Evolutionary conservation across 805 yeast species (phyloP).

Genomic region (Maudiozyma serrabonitensis): DNA sequence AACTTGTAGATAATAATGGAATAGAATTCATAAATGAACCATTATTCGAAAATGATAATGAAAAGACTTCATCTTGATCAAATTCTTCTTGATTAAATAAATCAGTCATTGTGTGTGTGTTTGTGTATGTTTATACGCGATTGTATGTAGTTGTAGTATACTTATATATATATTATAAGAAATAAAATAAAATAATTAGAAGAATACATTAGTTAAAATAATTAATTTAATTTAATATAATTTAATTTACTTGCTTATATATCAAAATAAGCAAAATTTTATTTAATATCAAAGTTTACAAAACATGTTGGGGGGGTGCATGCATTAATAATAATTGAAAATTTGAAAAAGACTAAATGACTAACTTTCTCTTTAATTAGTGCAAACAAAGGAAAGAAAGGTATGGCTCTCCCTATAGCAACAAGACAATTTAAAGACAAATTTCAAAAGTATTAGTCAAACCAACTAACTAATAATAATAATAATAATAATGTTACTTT

Average conservation of each 20-base stretch:
- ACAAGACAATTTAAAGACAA: no score
- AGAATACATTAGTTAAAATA: background rate
- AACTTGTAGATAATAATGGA: constrained; percentile 5
- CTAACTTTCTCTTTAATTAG: background rate
- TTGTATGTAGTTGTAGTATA: background rate
- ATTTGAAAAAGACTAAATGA: background rate
- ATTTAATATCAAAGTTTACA: background rate
- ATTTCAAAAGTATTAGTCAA: no score
- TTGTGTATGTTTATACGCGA: background rate
- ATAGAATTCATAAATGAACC: background rate
- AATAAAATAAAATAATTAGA: no score
- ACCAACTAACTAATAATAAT: no score
- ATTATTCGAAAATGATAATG: constrained; percentile 6
- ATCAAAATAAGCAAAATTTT: no score
- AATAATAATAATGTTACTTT: no score
- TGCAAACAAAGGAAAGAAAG: background rate
- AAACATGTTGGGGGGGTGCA: no score
- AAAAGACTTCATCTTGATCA: constrained; percentile 6
- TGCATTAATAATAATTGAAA: background rate
- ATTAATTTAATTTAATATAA: background rate
- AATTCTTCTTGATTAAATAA: background rate
- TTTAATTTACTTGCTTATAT: no score
- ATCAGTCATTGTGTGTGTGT: background rate
- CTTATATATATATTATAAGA: no score
- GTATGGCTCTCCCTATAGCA: background rate